These are phyloP conservation scores for Peronosclerospora sorghi DNA, from an alignment of 352 stramenopile genomes.

Conservation along the genomic window DNA sequence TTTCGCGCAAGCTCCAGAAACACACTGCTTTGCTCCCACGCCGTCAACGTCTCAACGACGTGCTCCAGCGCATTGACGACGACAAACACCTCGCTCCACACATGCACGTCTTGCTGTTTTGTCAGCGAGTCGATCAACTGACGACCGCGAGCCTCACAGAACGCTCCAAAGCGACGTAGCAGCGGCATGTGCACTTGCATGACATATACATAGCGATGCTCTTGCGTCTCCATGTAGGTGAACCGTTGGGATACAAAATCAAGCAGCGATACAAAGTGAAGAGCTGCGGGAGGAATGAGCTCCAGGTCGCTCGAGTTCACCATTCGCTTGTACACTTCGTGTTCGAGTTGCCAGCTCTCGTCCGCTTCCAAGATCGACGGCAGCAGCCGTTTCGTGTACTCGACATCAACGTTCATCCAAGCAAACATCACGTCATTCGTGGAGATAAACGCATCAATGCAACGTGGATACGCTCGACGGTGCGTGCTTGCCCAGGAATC, in stretches of 20 bases:
- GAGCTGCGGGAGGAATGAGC: constrained; percentile 18
- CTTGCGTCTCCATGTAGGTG: constrained; percentile 41
- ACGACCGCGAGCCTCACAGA: constrained; percentile 18
- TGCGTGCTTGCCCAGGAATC: constrained; percentile 32
- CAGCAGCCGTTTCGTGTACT: constrained; percentile 40
- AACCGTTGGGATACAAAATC: constrained; percentile 66
- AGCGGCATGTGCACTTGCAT: constrained; percentile 54
- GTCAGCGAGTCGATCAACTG: constrained; percentile 8
- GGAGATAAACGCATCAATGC: constrained; percentile 51
- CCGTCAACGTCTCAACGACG: constrained; percentile 23
- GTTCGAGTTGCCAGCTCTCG: constrained; percentile 16
- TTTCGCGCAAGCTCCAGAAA: constrained; percentile 62
- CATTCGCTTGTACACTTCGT: not conserved
- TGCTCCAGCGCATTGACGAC: constrained; percentile 43
- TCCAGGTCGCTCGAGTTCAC: constrained; percentile 1
- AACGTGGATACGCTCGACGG: constrained; percentile 34
- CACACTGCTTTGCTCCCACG: constrained; percentile 55
- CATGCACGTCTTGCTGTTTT: constrained; percentile 3
- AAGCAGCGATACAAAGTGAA: constrained; percentile 37
- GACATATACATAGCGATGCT: constrained; percentile 70
- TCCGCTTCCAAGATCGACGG: constrained; percentile 9
- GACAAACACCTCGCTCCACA: constrained; percentile 27
- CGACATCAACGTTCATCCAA: constrained; percentile 50
- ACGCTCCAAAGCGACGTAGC: constrained; percentile 24
- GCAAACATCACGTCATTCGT: constrained; percentile 40